Percentiles rank a stretch among this genome's conserved stretches.
Evolutionary conservation across 2,329 filamentous ascomycete species (phyloP).

Genomic region (Rhexocercosporidium sp.): DNA sequence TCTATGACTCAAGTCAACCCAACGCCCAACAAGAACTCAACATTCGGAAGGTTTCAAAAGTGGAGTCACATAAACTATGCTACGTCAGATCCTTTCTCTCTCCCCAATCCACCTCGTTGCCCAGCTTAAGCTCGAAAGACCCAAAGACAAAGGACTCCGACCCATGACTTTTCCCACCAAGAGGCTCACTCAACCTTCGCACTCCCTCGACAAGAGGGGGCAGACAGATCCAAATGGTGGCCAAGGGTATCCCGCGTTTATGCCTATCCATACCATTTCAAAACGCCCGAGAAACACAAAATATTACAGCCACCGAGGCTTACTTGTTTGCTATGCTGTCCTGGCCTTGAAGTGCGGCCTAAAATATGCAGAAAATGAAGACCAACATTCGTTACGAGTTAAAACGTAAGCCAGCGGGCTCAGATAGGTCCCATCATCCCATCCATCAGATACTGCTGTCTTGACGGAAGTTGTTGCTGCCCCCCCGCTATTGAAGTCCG

Average conservation of each 20-base stretch:
- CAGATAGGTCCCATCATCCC: conserved; percentile 13
- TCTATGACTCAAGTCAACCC: no score
- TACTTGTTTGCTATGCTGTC: neutral
- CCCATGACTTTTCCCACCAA: conserved; percentile 10
- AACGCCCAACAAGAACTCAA: neutral
- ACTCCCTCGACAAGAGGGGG: conserved; percentile 7
- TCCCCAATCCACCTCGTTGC: neutral
- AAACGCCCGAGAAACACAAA: neutral
- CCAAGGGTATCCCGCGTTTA: conserved; percentile 9
- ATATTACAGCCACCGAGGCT: neutral
- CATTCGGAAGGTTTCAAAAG: neutral
- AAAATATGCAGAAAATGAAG: neutral
- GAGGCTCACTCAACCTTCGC: conserved; percentile 12
- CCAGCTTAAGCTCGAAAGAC: neutral
- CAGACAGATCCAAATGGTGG: conserved; percentile 6
- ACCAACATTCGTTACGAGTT: neutral
- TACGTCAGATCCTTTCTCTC: neutral
- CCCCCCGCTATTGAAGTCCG: conserved; percentile 2
- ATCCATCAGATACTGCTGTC: conserved; percentile 13
- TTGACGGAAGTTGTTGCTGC: neutral
- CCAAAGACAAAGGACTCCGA: neutral
- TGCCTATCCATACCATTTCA: neutral
- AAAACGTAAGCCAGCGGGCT: neutral
- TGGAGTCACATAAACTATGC: conserved; percentile 8
- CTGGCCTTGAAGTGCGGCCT: neutral